phyloP scores from a whole-genome alignment of 1,139 yeast species.

The Zygoascus sp. region DNA sequence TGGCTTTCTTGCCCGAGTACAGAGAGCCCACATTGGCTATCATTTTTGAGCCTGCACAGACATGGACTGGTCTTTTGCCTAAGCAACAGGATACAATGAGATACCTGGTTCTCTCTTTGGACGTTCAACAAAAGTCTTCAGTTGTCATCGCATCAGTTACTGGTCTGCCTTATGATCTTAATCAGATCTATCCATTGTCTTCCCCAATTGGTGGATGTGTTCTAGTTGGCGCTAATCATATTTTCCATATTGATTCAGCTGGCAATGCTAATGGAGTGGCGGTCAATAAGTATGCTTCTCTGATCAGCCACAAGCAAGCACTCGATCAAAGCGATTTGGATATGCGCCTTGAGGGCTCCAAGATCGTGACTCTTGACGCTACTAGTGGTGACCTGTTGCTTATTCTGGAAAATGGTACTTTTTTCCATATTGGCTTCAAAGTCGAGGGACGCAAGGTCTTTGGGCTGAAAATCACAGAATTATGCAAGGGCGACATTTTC shows the following conservation, averaged over 20 bases:
- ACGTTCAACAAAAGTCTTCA: conserved; percentile 56
- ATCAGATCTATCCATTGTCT: conserved; percentile 57
- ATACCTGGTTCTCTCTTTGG: conserved; percentile 59
- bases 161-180: conserved; percentile 71
- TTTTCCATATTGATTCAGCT: conserved; percentile 76
- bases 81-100: conserved; percentile 57
- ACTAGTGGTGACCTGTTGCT: conserved; percentile 51
- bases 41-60: conserved; percentile 54
- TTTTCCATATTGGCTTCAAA: conserved; percentile 50
- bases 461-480: conserved; percentile 30
- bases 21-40: conserved; percentile 78
- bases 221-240: conserved; percentile 69
- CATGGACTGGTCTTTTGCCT: conserved; percentile 75
- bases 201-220: conserved; percentile 69
- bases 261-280: conserved; percentile 69
- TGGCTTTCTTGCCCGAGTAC: conserved; percentile 65
- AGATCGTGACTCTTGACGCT: conserved; percentile 41
- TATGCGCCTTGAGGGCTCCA: conserved; percentile 55
- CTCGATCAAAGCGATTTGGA: conserved; percentile 57
- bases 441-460: conserved; percentile 43
- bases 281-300: conserved; percentile 41
- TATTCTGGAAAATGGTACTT: conserved; percentile 48
- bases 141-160: conserved; percentile 62
- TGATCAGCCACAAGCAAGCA: conserved; percentile 37
- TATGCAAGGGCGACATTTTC: conserved; percentile 16